Evolutionary conservation across 176 grass and related monocot genomes (phyloP), one percentile per base, ranked within the genome.

Genomic region (Zoysia pacifica): DNA sequence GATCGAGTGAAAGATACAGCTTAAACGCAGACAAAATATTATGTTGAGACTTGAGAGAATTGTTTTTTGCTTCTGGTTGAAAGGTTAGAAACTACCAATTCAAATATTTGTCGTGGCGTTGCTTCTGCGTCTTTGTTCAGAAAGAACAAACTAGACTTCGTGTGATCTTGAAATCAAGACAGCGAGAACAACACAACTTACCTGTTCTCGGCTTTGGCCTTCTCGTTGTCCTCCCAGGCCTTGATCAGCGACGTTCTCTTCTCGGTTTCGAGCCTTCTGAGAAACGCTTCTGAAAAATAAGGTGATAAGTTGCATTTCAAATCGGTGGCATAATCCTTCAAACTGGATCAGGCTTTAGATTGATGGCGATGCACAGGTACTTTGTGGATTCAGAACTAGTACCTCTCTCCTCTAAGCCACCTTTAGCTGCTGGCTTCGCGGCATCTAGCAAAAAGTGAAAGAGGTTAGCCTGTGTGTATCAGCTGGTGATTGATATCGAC

Each of bases 191-290:
- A 4, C 1, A 18, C 3, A 16, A 40, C 76, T 81, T 55, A 89
- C 86, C 64, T 87, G 85, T 91, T 91, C 16, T 94, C 81, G 43
- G 65, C 84, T 75, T 91, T 94, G 74, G 92, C 86, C 84, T 80
- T 94, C 80, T 91, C 86, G 64, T 48, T 91, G 69, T 94, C 92
- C 74, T 94, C 92, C 92, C 92, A 94, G 1, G 92, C 92, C 39
- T 63, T 89, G 75, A 94, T 89, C 68, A 94, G 42, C 11, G 84
- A 87, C 2, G 80, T 79, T 72, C 58, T 87, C 68, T 91, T 89
- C 48, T 91, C 78, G n/a, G 61, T 80, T 11, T 76, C 89, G 0
- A 94, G 59, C 74, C 49, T 82, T 14, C 44, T 78, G 49, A 91
- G 83, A 63, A 73, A 48, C 51, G 73, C 68, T 52, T 89, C 86